Percentiles rank a stretch among this genome's conserved stretches.
Conservation (phyloP, 2,329 filamentous ascomycete genomes). For the Aspergillus sp. region DNA sequence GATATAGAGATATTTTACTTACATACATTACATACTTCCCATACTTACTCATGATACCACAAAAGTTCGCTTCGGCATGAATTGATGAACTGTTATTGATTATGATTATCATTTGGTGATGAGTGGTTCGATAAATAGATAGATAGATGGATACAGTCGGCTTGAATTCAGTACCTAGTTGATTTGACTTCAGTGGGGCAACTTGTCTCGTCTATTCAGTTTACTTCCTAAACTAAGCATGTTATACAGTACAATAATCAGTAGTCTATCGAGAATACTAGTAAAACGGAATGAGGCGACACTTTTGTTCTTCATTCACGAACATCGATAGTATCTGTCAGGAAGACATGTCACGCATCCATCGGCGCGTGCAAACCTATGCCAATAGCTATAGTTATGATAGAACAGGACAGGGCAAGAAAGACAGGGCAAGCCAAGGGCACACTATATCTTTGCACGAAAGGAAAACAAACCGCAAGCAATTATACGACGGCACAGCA, state of each 20-base stretch:
- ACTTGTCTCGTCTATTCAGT: no score
- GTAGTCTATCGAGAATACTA: no score
- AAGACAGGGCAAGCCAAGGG: background rate
- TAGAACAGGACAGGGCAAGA: background rate
- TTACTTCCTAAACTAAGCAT: no score
- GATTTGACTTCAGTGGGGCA: no score
- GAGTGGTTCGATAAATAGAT: background rate
- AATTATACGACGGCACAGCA: background rate
- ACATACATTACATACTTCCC: background rate
- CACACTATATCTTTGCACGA: background rate
- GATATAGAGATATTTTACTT: background rate
- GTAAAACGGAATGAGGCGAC: no score
- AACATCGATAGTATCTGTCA: background rate
- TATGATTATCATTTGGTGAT: background rate
- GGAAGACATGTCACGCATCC: background rate
- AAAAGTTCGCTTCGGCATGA: conserved; percentile 24
- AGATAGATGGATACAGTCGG: background rate
- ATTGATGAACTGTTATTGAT: conserved; percentile 23
- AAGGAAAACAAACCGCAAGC: background rate
- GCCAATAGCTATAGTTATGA: no score
- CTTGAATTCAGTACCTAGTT: background rate
- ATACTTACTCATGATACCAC: conserved; percentile 27
- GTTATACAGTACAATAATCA: background rate
- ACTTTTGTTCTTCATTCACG: background rate
- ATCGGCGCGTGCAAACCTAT: no score